Evolutionary conservation across 805 yeast genomes (phyloP).

Genomic region (Candida khao-thaluensis): DNA sequence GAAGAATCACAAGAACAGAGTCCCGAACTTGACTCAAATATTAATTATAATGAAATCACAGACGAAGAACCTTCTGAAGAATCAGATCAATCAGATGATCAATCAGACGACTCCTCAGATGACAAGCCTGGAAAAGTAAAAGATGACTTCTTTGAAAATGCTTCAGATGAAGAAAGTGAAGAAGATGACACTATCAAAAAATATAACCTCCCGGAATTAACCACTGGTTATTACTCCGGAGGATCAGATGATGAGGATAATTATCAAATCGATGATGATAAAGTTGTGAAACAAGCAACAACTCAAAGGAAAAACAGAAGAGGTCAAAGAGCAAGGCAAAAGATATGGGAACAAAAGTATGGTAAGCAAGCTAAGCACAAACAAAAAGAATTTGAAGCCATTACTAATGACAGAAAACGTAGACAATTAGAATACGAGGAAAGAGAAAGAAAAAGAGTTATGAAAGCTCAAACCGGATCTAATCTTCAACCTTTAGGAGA

Average conservation of each 20-base stretch:
- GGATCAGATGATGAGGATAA: conserved; percentile 66
- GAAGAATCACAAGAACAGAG: conserved; percentile 39
- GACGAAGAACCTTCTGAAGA: conserved; percentile 58
- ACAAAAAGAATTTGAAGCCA: conserved; percentile 57
- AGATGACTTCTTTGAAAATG: conserved; percentile 45
- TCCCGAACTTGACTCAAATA: conserved; percentile 30
- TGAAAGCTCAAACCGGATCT: conserved; percentile 46
- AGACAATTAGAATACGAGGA: conserved; percentile 68
- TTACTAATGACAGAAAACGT: conserved; percentile 54
- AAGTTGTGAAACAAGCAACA: conserved; percentile 52
- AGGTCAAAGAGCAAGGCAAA: conserved; percentile 96
- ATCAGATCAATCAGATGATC: no score
- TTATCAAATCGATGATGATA: conserved; percentile 43
- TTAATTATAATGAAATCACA: conserved; percentile 59
- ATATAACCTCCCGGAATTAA: conserved; percentile 61
- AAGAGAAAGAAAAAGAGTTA: conserved; percentile 65
- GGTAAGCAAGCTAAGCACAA: conserved; percentile 85
- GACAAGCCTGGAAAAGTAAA: conserved; percentile 23
- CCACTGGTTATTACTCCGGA: conserved; percentile 81
- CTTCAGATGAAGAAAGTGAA: conserved; percentile 10
- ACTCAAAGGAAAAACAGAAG: conserved; percentile 79
- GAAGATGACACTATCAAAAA: conserved; percentile 22
- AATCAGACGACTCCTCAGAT: no score
- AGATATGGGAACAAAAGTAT: conserved; percentile 91
- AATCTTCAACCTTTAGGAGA: conserved; percentile 40